Evolutionary conservation across 169 alveolate genomes (phyloP).

Genomic region (Plasmodium reichenowi): DNA sequence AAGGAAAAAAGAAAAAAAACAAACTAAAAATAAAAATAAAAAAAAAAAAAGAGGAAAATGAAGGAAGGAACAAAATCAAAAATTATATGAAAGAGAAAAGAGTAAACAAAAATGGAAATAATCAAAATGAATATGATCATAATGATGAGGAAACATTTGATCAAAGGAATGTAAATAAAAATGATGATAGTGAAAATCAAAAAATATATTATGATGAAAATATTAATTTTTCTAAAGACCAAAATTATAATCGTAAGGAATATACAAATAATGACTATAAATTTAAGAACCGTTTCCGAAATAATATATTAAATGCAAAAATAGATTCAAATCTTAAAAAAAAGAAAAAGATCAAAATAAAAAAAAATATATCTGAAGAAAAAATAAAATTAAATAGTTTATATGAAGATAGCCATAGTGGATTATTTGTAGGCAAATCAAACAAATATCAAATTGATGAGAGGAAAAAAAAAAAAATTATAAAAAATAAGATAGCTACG

Average conservation of each 20-base stretch:
- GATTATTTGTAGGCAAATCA: constrained; percentile 5
- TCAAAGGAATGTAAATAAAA: no score
- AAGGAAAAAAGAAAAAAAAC: background rate
- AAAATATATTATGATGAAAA: no score
- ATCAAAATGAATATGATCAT: background rate
- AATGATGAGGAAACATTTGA: no score
- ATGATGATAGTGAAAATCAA: no score
- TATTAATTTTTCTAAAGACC: background rate
- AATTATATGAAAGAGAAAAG: background rate
- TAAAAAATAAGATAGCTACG: constrained; percentile 5
- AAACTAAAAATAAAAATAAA: constrained; percentile 15
- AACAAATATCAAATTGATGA: constrained; percentile 3
- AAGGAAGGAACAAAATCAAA: background rate
- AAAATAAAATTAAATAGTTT: constrained; percentile 13
- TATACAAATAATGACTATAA: background rate
- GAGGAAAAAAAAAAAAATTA: background rate
- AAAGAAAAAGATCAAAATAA: constrained; percentile 9
- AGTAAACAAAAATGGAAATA: background rate
- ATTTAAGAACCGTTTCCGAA: constrained; percentile 3
- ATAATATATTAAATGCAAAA: constrained; percentile 12
- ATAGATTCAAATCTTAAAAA: constrained; percentile 20
- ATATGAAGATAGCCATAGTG: constrained; percentile 18
- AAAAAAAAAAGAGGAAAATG: constrained; percentile 1
- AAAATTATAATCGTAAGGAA: background rate
- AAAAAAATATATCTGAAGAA: constrained; percentile 16